Percentiles rank a stretch among this genome's conserved stretches.
These are phyloP conservation scores for Umbilicus rupestris DNA, from an alignment of 164 flowering plant species.

Conservation along the genomic window DNA sequence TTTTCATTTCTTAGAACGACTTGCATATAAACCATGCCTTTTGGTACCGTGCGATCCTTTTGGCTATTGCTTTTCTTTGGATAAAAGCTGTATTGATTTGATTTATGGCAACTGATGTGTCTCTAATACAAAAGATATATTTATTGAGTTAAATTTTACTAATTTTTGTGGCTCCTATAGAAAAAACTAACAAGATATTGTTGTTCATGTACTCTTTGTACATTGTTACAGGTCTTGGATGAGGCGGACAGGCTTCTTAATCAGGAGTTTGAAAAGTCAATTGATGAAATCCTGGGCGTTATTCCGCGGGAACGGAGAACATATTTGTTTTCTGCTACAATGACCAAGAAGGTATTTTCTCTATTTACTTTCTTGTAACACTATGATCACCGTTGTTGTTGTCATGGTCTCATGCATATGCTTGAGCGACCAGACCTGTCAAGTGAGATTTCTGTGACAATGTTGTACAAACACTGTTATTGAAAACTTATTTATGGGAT, in stretches of 20 bases:
- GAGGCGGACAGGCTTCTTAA: constrained; percentile 93
- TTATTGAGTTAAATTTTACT: neutral
- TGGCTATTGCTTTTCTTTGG: neutral
- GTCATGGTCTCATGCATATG: neutral
- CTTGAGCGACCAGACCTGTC: no score
- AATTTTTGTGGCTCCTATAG: neutral
- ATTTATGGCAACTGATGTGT: neutral
- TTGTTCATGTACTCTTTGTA: neutral
- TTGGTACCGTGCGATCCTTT: neutral
- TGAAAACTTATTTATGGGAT: no score
- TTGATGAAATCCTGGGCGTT: constrained; percentile 65
- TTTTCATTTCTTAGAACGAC: neutral
- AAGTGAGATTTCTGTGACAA: no score
- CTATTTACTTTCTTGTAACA: neutral
- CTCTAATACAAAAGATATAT: neutral
- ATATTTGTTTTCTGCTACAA: constrained; percentile 88
- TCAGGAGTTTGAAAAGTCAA: constrained; percentile 84
- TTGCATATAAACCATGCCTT: neutral
- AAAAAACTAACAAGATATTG: neutral
- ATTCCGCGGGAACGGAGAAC: constrained; percentile 76
- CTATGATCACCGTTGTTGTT: neutral
- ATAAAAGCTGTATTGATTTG: neutral
- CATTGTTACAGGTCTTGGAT: constrained; percentile 66
- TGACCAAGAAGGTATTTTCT: constrained; percentile 78
- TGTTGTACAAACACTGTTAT: no score